Conservation (phyloP, 2,329 filamentous ascomycete species). For the Dactylonectria estremocensis region DNA sequence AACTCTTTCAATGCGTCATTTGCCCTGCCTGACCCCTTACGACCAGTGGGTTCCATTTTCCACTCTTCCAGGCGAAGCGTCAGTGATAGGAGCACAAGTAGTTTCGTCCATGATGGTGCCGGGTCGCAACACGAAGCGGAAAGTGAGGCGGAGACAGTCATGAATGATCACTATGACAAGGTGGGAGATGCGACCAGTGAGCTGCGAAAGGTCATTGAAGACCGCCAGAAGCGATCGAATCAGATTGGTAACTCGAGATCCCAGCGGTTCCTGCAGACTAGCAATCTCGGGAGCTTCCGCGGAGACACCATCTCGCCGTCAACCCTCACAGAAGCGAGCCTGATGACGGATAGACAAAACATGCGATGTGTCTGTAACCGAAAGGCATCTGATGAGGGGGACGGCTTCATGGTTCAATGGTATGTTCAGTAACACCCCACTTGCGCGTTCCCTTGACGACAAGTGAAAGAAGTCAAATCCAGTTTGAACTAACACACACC, state of each 20-base stretch:
- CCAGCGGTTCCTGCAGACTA: slow-evolving; percentile 53
- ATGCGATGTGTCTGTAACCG: slow-evolving; percentile 72
- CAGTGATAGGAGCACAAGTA: slow-evolving; percentile 65
- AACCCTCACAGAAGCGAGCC: slow-evolving; percentile 65
- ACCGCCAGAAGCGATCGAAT: slow-evolving; percentile 61
- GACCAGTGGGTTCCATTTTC: slow-evolving; percentile 65
- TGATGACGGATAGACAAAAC: slow-evolving; percentile 57
- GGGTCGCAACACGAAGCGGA: slow-evolving; percentile 60
- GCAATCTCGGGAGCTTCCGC: slow-evolving; percentile 52
- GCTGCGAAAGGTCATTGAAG: slow-evolving; percentile 71
- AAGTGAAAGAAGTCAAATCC: slow-evolving; percentile 8
- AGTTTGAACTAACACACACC: slow-evolving; percentile 38
- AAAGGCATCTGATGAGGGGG: slow-evolving; percentile 60
- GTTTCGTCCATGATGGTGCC: slow-evolving; percentile 55
- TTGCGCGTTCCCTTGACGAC: slow-evolving; percentile 3
- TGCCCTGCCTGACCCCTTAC: slow-evolving; percentile 68
- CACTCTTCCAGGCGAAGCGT: slow-evolving; percentile 63
- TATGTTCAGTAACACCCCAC: slow-evolving; percentile 54
- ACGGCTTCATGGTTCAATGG: slow-evolving; percentile 76
- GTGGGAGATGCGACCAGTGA: slow-evolving; percentile 73
- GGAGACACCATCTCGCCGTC: slow-evolving; percentile 66
- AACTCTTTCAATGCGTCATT: slow-evolving; percentile 69
- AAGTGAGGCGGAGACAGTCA: slow-evolving; percentile 73
- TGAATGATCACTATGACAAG: slow-evolving; percentile 62
- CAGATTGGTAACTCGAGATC: slow-evolving; percentile 51